These are phyloP conservation scores for Lecanicillium sp. DNA, from an alignment of 2,329 filamentous ascomycete species.

Conservation along the genomic window DNA sequence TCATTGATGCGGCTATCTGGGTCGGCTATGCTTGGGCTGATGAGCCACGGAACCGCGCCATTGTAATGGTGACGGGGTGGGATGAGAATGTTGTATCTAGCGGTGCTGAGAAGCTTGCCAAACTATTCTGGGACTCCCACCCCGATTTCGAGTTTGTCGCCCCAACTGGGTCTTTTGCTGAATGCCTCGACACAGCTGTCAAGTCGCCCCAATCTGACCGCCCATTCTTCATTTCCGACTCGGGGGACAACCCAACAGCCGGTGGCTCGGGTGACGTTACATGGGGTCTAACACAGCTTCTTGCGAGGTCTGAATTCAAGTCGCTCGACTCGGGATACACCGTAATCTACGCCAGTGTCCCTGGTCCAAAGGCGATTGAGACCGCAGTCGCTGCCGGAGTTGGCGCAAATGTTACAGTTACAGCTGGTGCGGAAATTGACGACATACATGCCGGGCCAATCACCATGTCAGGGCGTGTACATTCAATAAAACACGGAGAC, in stretches of 20 bases:
- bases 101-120: conserved; percentile 36
- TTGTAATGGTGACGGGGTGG: conserved; percentile 43
- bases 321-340: conserved; percentile 21
- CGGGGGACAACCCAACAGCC: conserved; percentile 46
- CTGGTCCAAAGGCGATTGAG: conserved; percentile 34
- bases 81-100: conserved; percentile 25
- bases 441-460: conserved; percentile 37
- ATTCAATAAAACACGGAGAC: conserved; percentile 42
- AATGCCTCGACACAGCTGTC: conserved; percentile 38
- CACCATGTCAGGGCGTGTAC: conserved; percentile 40
- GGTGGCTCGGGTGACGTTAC: conserved; percentile 46
- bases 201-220: conserved; percentile 21
- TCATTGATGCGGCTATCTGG: conserved; percentile 46
- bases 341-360: conserved; percentile 46
- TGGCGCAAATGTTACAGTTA: conserved; percentile 39
- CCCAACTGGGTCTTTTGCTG: conserved; percentile 35
- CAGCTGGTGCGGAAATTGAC: conserved; percentile 41
- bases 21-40: conserved; percentile 50
- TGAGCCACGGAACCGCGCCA: conserved; percentile 41
- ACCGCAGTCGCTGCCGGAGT: conserved; percentile 34
- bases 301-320: conserved; percentile 36
- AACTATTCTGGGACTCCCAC: conserved; percentile 37
- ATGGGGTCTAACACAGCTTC: conserved; percentile 37
- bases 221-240: conserved; percentile 47
- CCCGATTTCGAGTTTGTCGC: conserved; percentile 43